Evolutionary conservation across 306 rosid genomes (phyloP).

Genomic region (Malus asiatica): DNA sequence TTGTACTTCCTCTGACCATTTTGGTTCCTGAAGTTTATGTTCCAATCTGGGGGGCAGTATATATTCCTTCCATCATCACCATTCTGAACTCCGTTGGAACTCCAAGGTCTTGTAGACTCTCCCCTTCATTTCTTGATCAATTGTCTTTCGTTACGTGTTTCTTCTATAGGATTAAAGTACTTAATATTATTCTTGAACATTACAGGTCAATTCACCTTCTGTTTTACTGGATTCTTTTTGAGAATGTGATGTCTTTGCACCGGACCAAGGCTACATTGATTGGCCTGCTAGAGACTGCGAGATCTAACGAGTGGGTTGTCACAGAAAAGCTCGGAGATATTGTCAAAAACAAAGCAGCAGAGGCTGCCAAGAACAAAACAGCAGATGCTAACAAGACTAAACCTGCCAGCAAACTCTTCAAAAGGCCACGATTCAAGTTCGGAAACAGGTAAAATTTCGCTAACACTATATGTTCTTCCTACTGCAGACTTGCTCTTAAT

Average conservation of each 20-base stretch:
- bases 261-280: slow-evolving; percentile 93
- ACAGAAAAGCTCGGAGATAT: slow-evolving; percentile 93
- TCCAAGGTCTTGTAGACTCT: slow-evolving; percentile 56
- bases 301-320: slow-evolving; percentile 97
- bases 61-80: slow-evolving; percentile 92
- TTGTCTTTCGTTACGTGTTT: not conserved
- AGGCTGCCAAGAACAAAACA: slow-evolving; percentile 65
- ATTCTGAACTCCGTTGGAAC: slow-evolving; percentile 97
- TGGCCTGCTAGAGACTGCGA: slow-evolving; percentile 74
- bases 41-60: slow-evolving; percentile 99
- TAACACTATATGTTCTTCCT: slow-evolving; percentile 2
- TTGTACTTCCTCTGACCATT: slow-evolving; percentile 89
- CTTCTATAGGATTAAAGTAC: not conserved
- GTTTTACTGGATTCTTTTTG: slow-evolving; percentile 97
- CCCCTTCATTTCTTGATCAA: not conserved
- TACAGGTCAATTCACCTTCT: slow-evolving; percentile 85
- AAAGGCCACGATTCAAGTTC: slow-evolving; percentile 53
- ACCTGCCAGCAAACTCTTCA: slow-evolving; percentile 40
- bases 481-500: not conserved
- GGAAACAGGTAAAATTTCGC: slow-evolving; percentile 52
- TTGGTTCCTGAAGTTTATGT: slow-evolving; percentile 93
- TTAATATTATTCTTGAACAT: slow-evolving; percentile 7
- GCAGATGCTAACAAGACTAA: slow-evolving; percentile 64
- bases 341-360: slow-evolving; percentile 61
- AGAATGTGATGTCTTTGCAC: slow-evolving; percentile 96